Base-by-base conservation (phyloP, 306 rosid genomes). In the Cucumis hystrix region DNA sequence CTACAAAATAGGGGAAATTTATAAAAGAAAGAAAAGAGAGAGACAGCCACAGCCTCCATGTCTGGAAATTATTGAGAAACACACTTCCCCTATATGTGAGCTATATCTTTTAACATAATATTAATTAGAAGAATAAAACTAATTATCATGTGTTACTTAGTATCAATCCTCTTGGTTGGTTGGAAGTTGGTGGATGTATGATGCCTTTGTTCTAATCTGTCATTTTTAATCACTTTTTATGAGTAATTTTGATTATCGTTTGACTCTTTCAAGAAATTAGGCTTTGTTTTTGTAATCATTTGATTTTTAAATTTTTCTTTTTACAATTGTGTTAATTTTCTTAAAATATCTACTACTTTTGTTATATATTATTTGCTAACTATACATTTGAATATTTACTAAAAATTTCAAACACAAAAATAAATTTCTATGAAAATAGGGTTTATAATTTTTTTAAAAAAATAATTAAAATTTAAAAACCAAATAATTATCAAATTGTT, bases 41-140 rank as follows among this genome's bases (percentile, higher is more conserved):
- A 76, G 52, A 67, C 80, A 77, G 80, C 69, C 62, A 30, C 13
- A 45, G n/a, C 56, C 59, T 23, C 60, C 52, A 41, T 72, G 58
- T 72, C 40, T 72, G 6, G 59, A 23, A 52, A 72, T 72, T 20
- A 72, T 45, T 72, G 58, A 72, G 58, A 72, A 49, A 43, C 76
- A 43, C 76, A 23, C 40, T 28, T 3, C 51, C 73, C 73, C 51
- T 40, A 67, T 40, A 67, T 67, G 74, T 16, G 33, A 18, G 10
- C 17, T 23, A n/a, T n/a, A 40, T 67, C 7, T 8, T n/a, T 67
- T n/a, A 20, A 67, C 74, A 18, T 18, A 9, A 18, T n/a, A 67
- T 67, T 28, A 21, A 57, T 20, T 20, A 57, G 1, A 62, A 30
- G 6, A 33, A 62, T 6, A 61, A 54, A 61, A 25, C 68, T 62